phyloP scores from a whole-genome alignment of 352 stramenopile species.

The Phytophthora pini region DNA sequence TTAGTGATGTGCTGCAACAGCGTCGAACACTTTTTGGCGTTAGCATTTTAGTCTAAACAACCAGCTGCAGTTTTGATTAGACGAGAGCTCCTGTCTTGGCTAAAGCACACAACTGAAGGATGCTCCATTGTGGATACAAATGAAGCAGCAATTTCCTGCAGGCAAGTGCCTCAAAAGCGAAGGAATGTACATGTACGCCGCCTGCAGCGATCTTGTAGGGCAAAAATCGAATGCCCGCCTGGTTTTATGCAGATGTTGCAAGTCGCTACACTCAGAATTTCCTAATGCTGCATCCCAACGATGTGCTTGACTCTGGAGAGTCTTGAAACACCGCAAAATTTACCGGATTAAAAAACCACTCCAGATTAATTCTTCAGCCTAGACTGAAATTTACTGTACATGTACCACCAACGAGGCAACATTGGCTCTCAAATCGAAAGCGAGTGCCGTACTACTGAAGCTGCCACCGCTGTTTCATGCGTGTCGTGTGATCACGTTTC shows the following conservation, averaged over 20 bases:
- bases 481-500: not conserved
- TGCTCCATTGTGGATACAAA: not conserved
- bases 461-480: too few species aligned
- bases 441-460: too few species aligned
- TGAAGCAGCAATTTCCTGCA: not conserved
- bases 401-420: too few species aligned
- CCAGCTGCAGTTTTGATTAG: conserved; percentile 12
- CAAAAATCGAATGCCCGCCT: not conserved
- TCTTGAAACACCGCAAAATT: too few species aligned
- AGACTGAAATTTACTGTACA: too few species aligned
- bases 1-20: conserved; percentile 17
- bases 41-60: conserved; percentile 20
- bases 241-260: not conserved
- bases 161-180: not conserved
- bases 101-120: not conserved
- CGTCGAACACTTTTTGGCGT: conserved; percentile 1
- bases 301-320: conserved; percentile 10
- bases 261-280: conserved; percentile 16
- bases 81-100: conserved; percentile 6
- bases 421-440: too few species aligned
- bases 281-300: conserved; percentile 13
- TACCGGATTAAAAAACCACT: too few species aligned
- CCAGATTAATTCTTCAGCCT: too few species aligned
- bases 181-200: not conserved
- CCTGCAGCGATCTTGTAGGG: too few species aligned